These are phyloP conservation scores for Dothideomycetidae sp. DNA, from an alignment of 2,329 filamentous ascomycete genomes.

Conservation along the genomic window DNA sequence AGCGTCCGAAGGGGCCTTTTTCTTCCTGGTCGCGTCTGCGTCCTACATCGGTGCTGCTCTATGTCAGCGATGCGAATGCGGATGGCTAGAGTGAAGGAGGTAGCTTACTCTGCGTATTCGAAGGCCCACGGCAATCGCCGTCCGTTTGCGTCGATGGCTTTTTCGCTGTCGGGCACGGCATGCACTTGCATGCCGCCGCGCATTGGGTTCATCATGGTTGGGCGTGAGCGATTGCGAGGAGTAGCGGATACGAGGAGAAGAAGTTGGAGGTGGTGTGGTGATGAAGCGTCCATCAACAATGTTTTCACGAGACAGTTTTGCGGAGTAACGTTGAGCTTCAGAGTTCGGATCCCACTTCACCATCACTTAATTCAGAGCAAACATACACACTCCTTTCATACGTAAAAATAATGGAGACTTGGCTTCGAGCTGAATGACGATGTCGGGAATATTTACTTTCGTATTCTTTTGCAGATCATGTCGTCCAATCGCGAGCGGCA, in stretches of 20 bases:
- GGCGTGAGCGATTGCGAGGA: neutral
- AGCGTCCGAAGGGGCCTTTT: conserved; percentile 47
- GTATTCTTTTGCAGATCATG: conserved; percentile 3
- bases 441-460: neutral
- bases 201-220: conserved; percentile 11
- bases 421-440: neutral
- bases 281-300: too few relatives aligned
- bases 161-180: conserved; percentile 48
- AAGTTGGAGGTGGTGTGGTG: conserved; percentile 2
- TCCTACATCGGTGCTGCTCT: conserved; percentile 9
- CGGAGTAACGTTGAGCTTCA: conserved; percentile 7
- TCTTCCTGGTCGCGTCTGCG: conserved; percentile 39
- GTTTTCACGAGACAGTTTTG: conserved; percentile 8
- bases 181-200: conserved; percentile 46
- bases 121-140: conserved; percentile 49
- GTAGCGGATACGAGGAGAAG: neutral
- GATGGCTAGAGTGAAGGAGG: conserved; percentile 8
- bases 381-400: too few relatives aligned
- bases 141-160: conserved; percentile 44
- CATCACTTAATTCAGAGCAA: too few relatives aligned
- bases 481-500: conserved; percentile 10
- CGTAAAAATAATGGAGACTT: neutral
- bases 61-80: conserved; percentile 4
- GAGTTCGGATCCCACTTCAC: neutral
- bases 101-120: conserved; percentile 45